Base-by-base conservation (phyloP, 352 stramenopile genomes). In the Phytophthora sp. region DNA sequence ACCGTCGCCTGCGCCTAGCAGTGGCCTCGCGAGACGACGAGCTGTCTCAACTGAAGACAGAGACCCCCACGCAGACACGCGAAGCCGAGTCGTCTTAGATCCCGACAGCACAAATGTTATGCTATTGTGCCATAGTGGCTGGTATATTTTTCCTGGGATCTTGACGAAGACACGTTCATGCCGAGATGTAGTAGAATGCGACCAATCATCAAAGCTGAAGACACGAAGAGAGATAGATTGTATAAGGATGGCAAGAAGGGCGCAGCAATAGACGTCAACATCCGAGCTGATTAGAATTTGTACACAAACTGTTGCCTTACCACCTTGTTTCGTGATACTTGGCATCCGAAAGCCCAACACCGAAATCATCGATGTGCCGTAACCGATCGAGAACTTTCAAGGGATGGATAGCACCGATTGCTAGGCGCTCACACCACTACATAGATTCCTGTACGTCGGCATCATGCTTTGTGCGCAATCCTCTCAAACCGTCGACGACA, bases 1-100 rank as follows among this genome's bases (percentile, higher is more conserved):
- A 91, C 62, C 61, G 57, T 38, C 71, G 79, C 21, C 54, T 92
- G 37, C 79, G 77, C 1, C 62, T 79, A 32, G 44, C 75, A 30
- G 61, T 91, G 46, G 50, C 64, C n/a, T 62, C 78, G 7, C 53
- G 57, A 8, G 58, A 89, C n/a, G 64, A 76, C 21, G 73, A 85
- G 34, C 32, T 89, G 11, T 23, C 38, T n/a, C 52, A 74, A 18
- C 28, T 64, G 37, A 74, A 74, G 44, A 26, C 34, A 21, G 44
- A 59, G 17, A 54, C 48, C 7, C 27, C 39, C 38, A 2, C 21
- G 5, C 34, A 46, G 41, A 49, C 43, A 23, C 32, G 52, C 26
- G 60, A 60, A 18, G 23, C 54, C 1, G 23, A 52, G 38, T 61
- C 41, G 32, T 71, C 49, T 17, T 70, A 70, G 54, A 58, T 30